Percentiles rank a stretch among this genome's conserved stretches.
These are phyloP conservation scores for Candida sp. DNA, from an alignment of 1,139 yeast genomes.

Conservation along the genomic window DNA sequence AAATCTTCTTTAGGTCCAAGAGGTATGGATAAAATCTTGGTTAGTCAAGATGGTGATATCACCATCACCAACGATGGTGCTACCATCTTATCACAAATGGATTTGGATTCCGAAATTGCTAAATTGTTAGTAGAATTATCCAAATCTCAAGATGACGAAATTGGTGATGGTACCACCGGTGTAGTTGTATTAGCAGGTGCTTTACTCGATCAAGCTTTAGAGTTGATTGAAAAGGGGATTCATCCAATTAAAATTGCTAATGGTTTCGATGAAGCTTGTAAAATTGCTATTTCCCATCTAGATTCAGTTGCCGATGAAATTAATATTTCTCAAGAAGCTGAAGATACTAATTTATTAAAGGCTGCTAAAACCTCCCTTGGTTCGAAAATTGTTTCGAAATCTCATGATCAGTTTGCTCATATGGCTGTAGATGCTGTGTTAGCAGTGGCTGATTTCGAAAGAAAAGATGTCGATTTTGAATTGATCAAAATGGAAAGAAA, in stretches of 20 bases:
- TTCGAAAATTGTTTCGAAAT: conserved; percentile 91
- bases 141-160: conserved; percentile 96
- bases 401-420: conserved; percentile 89
- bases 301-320: conserved; percentile 71
- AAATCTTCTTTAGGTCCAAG: conserved; percentile 95
- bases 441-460: conserved; percentile 85
- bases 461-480: conserved; percentile 96
- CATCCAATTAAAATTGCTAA: conserved; percentile 97
- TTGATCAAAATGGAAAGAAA: conserved; percentile 93
- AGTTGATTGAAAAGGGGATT: conserved; percentile 92
- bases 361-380: conserved; percentile 97
- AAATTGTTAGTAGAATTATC: conserved; percentile 92
- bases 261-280: conserved; percentile 97
- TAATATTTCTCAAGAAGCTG: conserved; percentile 44
- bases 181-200: conserved; percentile 97
- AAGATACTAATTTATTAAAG: conserved; percentile 59
- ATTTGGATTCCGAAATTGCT: conserved; percentile 93
- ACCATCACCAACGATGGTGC: conserved; percentile 99
- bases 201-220: conserved; percentile 89
- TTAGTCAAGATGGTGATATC: conserved; percentile 93
- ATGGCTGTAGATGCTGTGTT: conserved; percentile 98
- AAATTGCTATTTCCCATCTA: conserved; percentile 75
- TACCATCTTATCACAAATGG: conserved; percentile 94
- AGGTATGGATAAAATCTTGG: conserved; percentile 94
- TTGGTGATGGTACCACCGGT: conserved; percentile 99